phyloP scores from a whole-genome alignment of 495 filamentous ascomycete species.

The Neurospora sp. region DNA sequence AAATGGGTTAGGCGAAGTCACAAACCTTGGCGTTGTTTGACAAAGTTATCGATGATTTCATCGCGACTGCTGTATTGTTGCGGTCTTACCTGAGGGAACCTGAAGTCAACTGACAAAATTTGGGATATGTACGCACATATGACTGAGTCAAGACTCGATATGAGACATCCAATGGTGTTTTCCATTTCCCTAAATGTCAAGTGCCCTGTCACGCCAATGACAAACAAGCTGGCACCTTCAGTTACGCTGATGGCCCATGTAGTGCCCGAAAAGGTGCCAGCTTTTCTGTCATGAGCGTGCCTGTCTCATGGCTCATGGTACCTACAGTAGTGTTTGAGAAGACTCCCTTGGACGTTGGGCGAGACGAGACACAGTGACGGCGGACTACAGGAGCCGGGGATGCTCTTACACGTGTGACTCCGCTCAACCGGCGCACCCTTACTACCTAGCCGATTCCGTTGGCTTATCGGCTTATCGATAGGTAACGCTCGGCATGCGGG shows the following conservation, averaged over 20 bases:
- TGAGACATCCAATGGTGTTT: neutral
- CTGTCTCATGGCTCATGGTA: neutral
- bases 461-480: neutral
- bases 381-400: neutral
- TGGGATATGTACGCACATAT: neutral
- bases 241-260: no score
- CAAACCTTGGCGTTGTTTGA: neutral
- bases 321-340: neutral
- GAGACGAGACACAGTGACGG: neutral
- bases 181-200: neutral
- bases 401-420: neutral
- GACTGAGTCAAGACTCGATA: neutral
- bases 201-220: neutral
- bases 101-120: neutral
- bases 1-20: neutral
- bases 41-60: neutral
- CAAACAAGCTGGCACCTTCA: no score
- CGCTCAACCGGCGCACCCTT: neutral
- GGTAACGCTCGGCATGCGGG: neutral
- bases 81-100: neutral
- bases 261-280: no score
- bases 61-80: neutral
- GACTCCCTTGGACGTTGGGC: neutral
- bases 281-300: neutral
- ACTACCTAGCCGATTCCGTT: neutral